A percentile compares a stretch with the other conserved stretches of the same genome.
Conservation (phyloP, 148 eudicot species). For the Cornus suecica region DNA sequence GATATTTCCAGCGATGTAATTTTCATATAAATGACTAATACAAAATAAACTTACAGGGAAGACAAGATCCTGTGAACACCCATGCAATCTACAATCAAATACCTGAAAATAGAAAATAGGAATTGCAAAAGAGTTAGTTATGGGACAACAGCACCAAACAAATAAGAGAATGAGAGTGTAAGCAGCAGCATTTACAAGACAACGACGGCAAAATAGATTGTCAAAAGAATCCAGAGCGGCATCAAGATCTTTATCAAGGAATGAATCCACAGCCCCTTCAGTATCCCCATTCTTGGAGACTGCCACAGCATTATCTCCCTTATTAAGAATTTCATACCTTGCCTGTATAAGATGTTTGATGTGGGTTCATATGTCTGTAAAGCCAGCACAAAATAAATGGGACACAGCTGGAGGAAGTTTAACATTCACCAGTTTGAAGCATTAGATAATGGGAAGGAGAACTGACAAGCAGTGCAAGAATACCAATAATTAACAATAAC, state of each 20-base stretch:
- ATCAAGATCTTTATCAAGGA: slow-evolving; percentile 85
- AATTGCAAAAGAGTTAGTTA: slow-evolving; percentile 14
- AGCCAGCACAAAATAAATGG: slow-evolving; percentile 73
- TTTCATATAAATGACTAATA: background rate
- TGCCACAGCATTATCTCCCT: slow-evolving; percentile 38
- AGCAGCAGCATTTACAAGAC: slow-evolving; percentile 57
- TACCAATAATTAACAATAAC: background rate
- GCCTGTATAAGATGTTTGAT: slow-evolving; percentile 95
- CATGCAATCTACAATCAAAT: slow-evolving; percentile 95
- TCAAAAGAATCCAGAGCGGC: slow-evolving; percentile 97
- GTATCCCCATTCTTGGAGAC: slow-evolving; percentile 30
- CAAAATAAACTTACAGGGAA: slow-evolving; percentile 66
- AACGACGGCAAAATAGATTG: slow-evolving; percentile 92
- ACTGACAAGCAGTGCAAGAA: slow-evolving; percentile 7
- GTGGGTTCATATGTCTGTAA: slow-evolving; percentile 87
- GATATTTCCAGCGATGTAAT: background rate
- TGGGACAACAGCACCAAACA: slow-evolving; percentile 4
- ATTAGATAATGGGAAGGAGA: slow-evolving; percentile 17
- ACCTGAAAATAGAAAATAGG: slow-evolving; percentile 54
- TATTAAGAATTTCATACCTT: slow-evolving; percentile 76
- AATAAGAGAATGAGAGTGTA: slow-evolving; percentile 7
- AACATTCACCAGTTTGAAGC: slow-evolving; percentile 49
- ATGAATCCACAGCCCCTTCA: slow-evolving; percentile 45
- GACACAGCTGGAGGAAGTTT: slow-evolving; percentile 78
- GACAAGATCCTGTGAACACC: slow-evolving; percentile 95